These are phyloP conservation scores for Lactarius trivialis DNA, from an alignment of 768 basidiomycete species.

Conservation along the genomic window DNA sequence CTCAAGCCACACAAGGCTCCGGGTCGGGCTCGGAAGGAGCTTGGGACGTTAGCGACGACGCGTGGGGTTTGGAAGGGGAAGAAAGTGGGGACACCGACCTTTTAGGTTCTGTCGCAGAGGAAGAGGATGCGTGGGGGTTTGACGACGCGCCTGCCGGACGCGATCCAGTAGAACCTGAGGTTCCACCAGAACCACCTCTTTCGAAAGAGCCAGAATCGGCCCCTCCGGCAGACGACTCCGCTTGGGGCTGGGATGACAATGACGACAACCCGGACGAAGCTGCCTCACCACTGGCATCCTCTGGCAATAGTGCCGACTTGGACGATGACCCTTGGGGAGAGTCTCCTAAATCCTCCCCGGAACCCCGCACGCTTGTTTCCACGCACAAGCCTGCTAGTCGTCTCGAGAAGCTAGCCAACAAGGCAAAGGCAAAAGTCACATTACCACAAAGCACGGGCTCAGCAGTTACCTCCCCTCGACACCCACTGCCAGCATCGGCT, in stretches of 20 bases:
- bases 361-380: conserved; percentile 29
- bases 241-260: conserved; percentile 76
- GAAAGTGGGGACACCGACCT: conserved; percentile 21
- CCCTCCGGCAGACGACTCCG: conserved; percentile 35
- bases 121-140: conserved; percentile 35
- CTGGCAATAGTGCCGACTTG: conserved; percentile 43
- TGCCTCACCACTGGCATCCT: conserved; percentile 5
- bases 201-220: conserved; percentile 25
- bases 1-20: background rate
- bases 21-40: conserved; percentile 19
- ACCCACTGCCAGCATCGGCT: conserved; percentile 28
- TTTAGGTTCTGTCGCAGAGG: conserved; percentile 24
- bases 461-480: conserved; percentile 22
- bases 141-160: conserved; percentile 42
- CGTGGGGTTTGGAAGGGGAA: conserved; percentile 44
- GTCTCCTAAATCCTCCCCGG: conserved; percentile 27
- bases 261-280: conserved; percentile 28
- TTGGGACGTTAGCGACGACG: conserved; percentile 31
- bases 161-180: background rate
- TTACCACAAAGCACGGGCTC: conserved; percentile 16
- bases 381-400: conserved; percentile 49
- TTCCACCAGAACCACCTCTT: conserved; percentile 6
- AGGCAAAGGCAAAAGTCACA: conserved; percentile 38
- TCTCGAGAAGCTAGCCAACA: conserved; percentile 51
- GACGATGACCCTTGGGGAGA: conserved; percentile 68